Evolutionary conservation across 2,329 filamentous ascomycete genomes (phyloP).

Genomic region (Epichloe festucae): DNA sequence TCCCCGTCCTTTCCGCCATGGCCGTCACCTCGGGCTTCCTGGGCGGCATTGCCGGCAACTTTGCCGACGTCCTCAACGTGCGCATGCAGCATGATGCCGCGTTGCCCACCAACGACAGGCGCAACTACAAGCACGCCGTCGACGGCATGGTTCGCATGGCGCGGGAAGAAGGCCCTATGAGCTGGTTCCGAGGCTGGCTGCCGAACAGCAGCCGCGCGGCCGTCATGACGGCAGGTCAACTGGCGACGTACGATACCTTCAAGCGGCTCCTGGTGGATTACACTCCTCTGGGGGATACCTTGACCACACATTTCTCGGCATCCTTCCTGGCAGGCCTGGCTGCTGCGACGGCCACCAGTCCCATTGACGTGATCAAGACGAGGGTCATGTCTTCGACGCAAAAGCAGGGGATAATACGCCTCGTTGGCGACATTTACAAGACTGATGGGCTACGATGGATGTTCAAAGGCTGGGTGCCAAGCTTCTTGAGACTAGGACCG

Average conservation of each 20-base stretch:
- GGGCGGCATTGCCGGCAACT: constrained; percentile 83
- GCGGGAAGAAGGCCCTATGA: constrained; percentile 64
- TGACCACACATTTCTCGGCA: constrained; percentile 67
- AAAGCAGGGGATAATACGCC: constrained; percentile 36
- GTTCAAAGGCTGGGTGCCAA: constrained; percentile 85
- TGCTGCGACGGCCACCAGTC: constrained; percentile 73
- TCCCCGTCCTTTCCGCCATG: constrained; percentile 69
- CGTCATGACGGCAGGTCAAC: constrained; percentile 77
- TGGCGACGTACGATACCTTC: constrained; percentile 75
- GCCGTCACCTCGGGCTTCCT: constrained; percentile 74
- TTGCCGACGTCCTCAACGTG: constrained; percentile 91
- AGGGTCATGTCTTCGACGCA: constrained; percentile 61
- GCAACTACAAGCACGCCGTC: constrained; percentile 82
- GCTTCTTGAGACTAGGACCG: constrained; percentile 52
- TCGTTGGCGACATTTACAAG: constrained; percentile 55
- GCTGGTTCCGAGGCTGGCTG: constrained; percentile 74
- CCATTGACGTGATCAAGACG: constrained; percentile 83
- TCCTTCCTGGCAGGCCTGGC: constrained; percentile 70
- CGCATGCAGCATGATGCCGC: constrained; percentile 93
- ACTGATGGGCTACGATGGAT: constrained; percentile 68
- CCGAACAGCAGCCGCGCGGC: constrained; percentile 70
- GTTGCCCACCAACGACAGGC: constrained; percentile 56
- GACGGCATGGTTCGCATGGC: constrained; percentile 80
- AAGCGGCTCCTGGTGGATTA: constrained; percentile 56
- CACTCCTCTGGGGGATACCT: constrained; percentile 53